Conservation (phyloP, 495 filamentous ascomycete species). For the Neurospora sp. region DNA sequence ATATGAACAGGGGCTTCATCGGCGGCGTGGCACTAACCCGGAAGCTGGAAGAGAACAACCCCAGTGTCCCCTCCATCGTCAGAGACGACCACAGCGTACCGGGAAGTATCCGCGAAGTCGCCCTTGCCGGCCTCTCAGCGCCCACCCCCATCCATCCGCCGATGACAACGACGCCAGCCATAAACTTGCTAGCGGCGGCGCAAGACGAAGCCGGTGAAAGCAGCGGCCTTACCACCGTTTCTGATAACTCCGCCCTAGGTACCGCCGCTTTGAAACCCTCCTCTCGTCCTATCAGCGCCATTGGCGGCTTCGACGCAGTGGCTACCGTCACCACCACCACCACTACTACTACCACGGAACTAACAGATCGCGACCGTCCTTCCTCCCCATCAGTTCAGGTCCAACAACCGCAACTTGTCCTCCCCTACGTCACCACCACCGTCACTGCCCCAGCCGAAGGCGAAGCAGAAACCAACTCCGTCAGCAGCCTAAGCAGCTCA, state of each 20-base stretch:
- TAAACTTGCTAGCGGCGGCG: not conserved
- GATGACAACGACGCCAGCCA: not conserved
- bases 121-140: slow-evolving; percentile 35
- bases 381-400: not conserved
- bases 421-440: not conserved
- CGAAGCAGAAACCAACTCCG: not conserved
- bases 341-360: not conserved
- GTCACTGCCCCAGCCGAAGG: not conserved
- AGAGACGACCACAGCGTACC: slow-evolving; percentile 13
- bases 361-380: not conserved
- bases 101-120: slow-evolving; percentile 39
- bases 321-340: not conserved
- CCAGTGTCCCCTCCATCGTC: slow-evolving; percentile 24
- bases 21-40: slow-evolving; percentile 33
- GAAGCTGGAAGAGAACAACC: slow-evolving; percentile 21
- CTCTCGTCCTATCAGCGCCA: not conserved
- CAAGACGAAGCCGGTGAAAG: slow-evolving; percentile 9
- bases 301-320: slow-evolving; percentile 5
- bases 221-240: not conserved
- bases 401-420: not conserved
- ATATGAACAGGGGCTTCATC: slow-evolving; percentile 30
- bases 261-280: not conserved
- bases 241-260: not conserved
- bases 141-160: slow-evolving; percentile 11
- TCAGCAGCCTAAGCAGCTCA: slow-evolving; percentile 11